Base-by-base conservation (phyloP, 2,329 filamentous ascomycete species). In the Teratosphaeria destructans region DNA sequence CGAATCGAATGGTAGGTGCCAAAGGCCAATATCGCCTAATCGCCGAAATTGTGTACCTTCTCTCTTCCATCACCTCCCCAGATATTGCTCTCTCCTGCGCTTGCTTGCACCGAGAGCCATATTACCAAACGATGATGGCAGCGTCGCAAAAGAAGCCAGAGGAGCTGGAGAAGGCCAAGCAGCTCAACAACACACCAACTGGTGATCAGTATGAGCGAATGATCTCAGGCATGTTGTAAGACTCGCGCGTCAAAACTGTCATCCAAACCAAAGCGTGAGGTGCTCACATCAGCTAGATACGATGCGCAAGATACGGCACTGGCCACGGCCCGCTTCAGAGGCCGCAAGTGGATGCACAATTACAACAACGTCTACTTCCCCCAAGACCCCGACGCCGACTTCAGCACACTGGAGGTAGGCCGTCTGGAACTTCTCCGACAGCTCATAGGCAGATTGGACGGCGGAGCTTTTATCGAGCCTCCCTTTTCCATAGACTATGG, bases 401-500 rank as follows among this genome's bases (percentile, higher is more conserved):
- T 49, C 16, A 49, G 43, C 43, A 49, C 43, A 23, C 43, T 49
- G 5, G 43, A 49, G 5, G 16, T 19, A 19, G 43, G 43, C 19
- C 43, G 43, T 49, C 43, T 49, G n/a, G 43, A 49, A 49, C 35
- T 57, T 32, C 35, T 29, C 26, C 19, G 14, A 43, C 37, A 39
- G 35, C 55, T 34, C 3, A 12, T 37, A 29, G 53, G 53, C 10
- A 37, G 27, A 10, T n/a, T 94, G 37, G 77, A 78, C 26, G 76
- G 86, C 37, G 79, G 87, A 29, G 84, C 89, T 0, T 90, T 84
- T 81, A 78, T 93, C 26, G 85, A 89, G 61, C 74, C 80, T 0
- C 89, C 89, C 0, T 77, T 94, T 57, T 82, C 79, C 54, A 81
- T 87, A 61, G 90, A 95, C 73, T 93, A 94, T 66, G 90, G 90